Base-by-base conservation (phyloP, 1,284 basidiomycete genomes). In the Papiliotrema flavescens region DNA sequence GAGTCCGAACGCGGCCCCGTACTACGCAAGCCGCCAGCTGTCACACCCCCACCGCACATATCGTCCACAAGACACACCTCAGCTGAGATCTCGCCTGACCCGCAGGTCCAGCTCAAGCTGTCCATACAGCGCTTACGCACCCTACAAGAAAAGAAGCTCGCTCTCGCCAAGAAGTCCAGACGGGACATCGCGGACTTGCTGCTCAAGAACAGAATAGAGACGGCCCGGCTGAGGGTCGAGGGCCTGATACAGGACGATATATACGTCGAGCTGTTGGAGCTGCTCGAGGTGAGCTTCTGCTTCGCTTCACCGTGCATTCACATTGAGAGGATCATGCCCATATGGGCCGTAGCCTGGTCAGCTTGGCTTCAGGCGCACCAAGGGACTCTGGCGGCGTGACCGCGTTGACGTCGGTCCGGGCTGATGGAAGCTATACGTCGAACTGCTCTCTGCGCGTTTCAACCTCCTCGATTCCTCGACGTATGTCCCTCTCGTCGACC, bases 91-190 rank as follows among this genome's bases (percentile, higher is more conserved):
- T n/a, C n/a, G n/a, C n/a, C n/a, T 22, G 23, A 17, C 35, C 40
- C 47, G 11, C 50, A 75, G 71, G 71, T 75, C 50, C 73, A 75
- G 47, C 69, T 75, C 55, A 64, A 65, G 60, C 83, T 97, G 46
- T 89, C 92, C 2, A 87, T 95, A 28, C 93, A 98, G 75, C 85
- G 94, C 6, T 80, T 96, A 50, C 83, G 90, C 50, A 91, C 88
- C 34, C 79, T 96, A 2, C 90, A 95, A 69, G 89, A 93, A 78
- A 97, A 97, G 83, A 93, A 89, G 78, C 85, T 88, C 61, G 91
- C 93, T 0, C 85, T 96, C 56, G 91, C 92, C 0, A 97, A 97
- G 78, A 81, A 60, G 55, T 63, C 70, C 0, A 56, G 76, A 13
- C 62, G 76, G 35, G 75, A 77, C 52, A 78, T 78, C 32, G 76